phyloP scores from a whole-genome alignment of 176 grass and related monocot species.

The Aegilops tauschii region DNA sequence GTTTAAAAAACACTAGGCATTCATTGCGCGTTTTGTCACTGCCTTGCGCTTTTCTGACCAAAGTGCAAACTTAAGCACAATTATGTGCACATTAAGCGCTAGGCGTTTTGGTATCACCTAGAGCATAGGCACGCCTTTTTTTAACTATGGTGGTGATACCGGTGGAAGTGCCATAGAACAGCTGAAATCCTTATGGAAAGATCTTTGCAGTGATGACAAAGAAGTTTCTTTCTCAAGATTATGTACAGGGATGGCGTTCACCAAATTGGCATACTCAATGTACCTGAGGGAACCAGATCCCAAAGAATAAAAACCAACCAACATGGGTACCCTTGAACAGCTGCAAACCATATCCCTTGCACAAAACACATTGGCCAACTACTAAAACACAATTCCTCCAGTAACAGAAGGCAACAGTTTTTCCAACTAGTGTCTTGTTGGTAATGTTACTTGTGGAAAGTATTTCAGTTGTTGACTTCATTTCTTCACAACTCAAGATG shows the following conservation, averaged over 20 bases:
- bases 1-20: too few relatives aligned
- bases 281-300: not conserved
- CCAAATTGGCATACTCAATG: not conserved
- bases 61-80: too few relatives aligned
- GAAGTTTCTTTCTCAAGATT: conserved; percentile 9
- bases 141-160: not conserved
- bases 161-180: conserved; percentile 4
- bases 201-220: not conserved
- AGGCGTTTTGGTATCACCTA: too few relatives aligned
- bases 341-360: not conserved
- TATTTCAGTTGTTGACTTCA: not conserved
- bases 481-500: not conserved
- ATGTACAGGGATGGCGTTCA: not conserved
- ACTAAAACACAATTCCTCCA: not conserved
- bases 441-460: not conserved
- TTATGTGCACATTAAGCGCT: too few relatives aligned
- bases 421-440: not conserved
- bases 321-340: not conserved
- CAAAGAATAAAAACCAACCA: not conserved
- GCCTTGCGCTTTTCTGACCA: too few relatives aligned
- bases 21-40: too few relatives aligned
- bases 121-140: too few relatives aligned
- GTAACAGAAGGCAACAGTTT: not conserved
- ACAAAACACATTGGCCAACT: not conserved
- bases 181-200: not conserved